Base-by-base conservation (phyloP, 495 filamentous ascomycete genomes). In the Tricharina praecox region DNA sequence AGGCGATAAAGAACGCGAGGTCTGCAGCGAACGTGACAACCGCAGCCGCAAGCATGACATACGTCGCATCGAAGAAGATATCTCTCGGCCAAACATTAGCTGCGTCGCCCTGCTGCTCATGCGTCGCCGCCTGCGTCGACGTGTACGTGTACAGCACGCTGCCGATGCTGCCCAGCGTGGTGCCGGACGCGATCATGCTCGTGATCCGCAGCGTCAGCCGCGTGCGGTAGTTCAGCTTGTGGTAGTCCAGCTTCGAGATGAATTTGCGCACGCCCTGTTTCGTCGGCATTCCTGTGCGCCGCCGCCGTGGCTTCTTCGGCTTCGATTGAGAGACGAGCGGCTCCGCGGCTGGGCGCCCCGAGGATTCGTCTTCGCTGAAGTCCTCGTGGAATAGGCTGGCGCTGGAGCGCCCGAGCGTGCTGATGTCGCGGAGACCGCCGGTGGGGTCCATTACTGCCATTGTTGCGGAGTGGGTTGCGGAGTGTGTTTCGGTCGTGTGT, bases 391-490 rank as follows among this genome's bases (percentile, higher is more conserved):
- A 3, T 13, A 9, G 8, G 24, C 40, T 43, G 40, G 40, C 21
- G 20, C 13, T 43, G 40, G 7, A 13, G 24, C 13, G 24, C n/a
- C n/a, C n/a, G 37, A 16, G 10, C 37, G 9, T 2, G 9, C 1
- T 25, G 40, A 43, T 43, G 3, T 24, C 20, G 40, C 19, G 20
- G 13, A 43, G 24, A 9, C 40, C 40, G 13, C 40, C 40, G 19
- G 40, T 43, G 24, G 40, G 40, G 23, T 43, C 40, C 23, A 43
- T 43, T 13, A 43, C 20, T 24, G 40, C 23, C 40, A 43, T 43
- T 10, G 13, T 43, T 24, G 40, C n/a, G 24, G 40, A 21, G 20
- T 40, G 13, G 32, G 4, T 35, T 35, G 13, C 32, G 32, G 32
- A 35, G 32, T 11, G 18, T 35, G 18, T 35, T 35, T n/a, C n/a